phyloP scores from a whole-genome alignment of 352 stramenopile genomes.

The Pythium guiyangense region DNA sequence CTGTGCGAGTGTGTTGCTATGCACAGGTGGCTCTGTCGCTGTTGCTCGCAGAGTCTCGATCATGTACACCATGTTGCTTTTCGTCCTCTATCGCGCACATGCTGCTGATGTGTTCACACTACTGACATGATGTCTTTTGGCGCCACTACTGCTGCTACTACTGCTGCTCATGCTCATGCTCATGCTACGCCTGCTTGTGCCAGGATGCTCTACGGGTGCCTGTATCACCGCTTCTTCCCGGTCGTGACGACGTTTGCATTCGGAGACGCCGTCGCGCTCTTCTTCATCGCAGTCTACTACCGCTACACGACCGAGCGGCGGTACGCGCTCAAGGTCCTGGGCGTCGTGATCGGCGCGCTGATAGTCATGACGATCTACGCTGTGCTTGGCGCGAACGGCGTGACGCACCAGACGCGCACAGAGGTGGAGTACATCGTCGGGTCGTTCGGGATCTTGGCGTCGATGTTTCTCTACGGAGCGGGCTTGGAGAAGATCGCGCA shows the following conservation, averaged over 20 bases:
- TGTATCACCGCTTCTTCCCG: constrained; percentile 14
- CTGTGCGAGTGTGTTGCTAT: too few relatives aligned
- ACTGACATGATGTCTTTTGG: too few relatives aligned
- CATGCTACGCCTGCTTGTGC: neutral
- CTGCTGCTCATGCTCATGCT: neutral
- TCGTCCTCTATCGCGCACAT: neutral
- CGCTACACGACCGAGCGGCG: constrained; percentile 29
- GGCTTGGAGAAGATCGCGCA: constrained; percentile 34
- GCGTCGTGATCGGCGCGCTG: constrained; percentile 16
- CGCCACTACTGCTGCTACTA: too few relatives aligned
- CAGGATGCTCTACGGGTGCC: constrained; percentile 10
- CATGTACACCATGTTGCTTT: too few relatives aligned
- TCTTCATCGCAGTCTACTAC: constrained; percentile 54
- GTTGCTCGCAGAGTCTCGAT: too few relatives aligned
- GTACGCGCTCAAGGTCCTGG: constrained; percentile 32
- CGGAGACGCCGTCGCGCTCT: constrained; percentile 29
- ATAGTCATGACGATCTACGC: constrained; percentile 32
- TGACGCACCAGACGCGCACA: constrained; percentile 23
- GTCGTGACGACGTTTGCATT: constrained; percentile 46
- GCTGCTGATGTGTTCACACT: too few relatives aligned
- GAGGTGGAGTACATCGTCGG: constrained; percentile 23
- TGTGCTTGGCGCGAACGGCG: constrained; percentile 27
- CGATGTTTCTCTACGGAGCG: constrained; percentile 33
- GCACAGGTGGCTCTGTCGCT: too few relatives aligned
- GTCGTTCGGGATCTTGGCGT: constrained; percentile 28